Conservation (phyloP, 148 eudicot genomes). For the Arbutus unedo region DNA sequence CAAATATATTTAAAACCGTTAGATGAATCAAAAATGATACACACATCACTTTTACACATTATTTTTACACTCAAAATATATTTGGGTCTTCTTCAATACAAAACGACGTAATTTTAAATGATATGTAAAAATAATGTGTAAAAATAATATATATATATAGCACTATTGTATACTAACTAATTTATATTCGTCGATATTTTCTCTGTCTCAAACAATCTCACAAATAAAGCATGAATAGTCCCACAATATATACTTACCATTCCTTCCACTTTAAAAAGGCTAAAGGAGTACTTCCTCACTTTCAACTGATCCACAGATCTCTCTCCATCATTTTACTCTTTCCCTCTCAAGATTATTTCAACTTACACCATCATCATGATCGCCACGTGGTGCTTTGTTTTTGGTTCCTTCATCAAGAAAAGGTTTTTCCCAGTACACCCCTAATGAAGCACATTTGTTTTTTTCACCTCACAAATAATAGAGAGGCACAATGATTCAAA, state of each 20-base stretch:
- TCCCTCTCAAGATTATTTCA: conserved; percentile 6
- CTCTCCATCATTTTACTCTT: conserved; percentile 1
- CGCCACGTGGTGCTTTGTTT: conserved; percentile 13
- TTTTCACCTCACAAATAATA: conserved; percentile 9
- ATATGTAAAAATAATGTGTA: too few species aligned
- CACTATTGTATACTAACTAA: too few species aligned
- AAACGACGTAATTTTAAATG: too few species aligned
- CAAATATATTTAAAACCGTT: too few species aligned
- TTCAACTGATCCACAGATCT: neutral
- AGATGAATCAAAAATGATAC: too few species aligned
- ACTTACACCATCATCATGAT: conserved; percentile 4
- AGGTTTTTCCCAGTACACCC: conserved; percentile 18
- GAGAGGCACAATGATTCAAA: conserved; percentile 16
- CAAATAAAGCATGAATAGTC: conserved; percentile 2
- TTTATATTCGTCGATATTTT: too few species aligned
- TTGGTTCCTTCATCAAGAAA: conserved; percentile 9
- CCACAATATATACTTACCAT: conserved; percentile 6
- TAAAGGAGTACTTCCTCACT: neutral
- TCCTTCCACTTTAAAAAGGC: conserved; percentile 17
- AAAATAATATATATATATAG: too few species aligned
- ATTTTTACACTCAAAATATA: too few species aligned
- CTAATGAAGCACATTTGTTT: neutral
- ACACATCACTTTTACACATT: too few species aligned
- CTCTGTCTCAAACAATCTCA: conserved; percentile 13
- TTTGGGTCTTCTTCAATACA: too few species aligned